Evolutionary conservation across 139 green algal genomes (phyloP).

Genomic region (Closterium sp.): DNA sequence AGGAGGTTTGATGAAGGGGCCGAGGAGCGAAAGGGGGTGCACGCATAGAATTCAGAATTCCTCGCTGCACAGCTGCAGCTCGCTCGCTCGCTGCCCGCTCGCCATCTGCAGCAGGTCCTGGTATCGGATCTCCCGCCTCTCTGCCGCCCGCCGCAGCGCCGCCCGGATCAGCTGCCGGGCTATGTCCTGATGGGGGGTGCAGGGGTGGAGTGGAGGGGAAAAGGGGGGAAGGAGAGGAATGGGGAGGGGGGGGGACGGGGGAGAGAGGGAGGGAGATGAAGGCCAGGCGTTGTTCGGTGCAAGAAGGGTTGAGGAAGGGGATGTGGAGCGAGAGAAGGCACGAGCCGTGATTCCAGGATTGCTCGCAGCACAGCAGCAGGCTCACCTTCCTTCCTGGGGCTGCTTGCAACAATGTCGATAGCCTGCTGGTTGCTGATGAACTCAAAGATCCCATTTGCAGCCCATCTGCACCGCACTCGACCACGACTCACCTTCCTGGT

Average conservation of each 20-base stretch:
- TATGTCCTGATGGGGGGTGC: conserved; percentile 16
- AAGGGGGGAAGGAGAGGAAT: no score
- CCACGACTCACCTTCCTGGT: conserved; percentile 22
- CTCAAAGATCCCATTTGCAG: conserved; percentile 70
- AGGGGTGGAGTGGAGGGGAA: neutral
- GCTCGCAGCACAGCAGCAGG: no score
- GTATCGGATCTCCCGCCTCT: conserved; percentile 33
- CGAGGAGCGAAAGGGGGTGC: no score
- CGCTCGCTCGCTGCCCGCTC: conserved; percentile 25
- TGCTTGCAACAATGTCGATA: conserved; percentile 58
- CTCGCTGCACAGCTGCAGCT: no score
- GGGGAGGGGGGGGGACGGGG: neutral
- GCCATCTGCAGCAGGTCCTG: conserved; percentile 31
- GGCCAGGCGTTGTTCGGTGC: no score
- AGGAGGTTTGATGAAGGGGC: no score
- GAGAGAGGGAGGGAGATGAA: no score
- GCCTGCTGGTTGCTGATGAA: conserved; percentile 84
- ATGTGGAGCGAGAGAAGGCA: no score
- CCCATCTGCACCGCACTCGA: neutral
- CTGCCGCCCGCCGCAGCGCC: conserved; percentile 25
- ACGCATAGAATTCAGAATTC: no score
- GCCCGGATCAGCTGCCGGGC: conserved; percentile 25
- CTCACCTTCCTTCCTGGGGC: conserved; percentile 19
- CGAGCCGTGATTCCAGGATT: no score
- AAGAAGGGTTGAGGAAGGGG: no score